Evolutionary conservation across 306 rosid genomes (phyloP).

Genomic region (Alnus glutinosa): DNA sequence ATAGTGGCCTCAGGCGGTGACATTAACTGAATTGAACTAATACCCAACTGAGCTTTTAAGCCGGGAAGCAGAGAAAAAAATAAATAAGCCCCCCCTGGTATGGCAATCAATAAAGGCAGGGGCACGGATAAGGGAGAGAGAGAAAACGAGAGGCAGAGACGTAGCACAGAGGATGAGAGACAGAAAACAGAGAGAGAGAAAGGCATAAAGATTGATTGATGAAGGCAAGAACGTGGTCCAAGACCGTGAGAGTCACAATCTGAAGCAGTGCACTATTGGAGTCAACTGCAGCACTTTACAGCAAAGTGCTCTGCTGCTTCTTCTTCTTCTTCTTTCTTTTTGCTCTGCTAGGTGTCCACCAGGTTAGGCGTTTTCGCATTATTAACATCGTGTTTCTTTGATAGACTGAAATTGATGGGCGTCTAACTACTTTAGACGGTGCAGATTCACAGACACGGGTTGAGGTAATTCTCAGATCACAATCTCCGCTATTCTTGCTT

Average conservation of each 20-base stretch:
- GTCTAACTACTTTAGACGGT: constrained; percentile 34
- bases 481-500: constrained; percentile 47
- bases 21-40: constrained; percentile 26
- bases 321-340: background rate
- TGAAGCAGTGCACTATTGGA: constrained; percentile 31
- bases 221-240: constrained; percentile 46
- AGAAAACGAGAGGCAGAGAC: constrained; percentile 11
- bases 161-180: constrained; percentile 27
- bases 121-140: constrained; percentile 33
- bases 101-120: constrained; percentile 41
- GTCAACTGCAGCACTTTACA: constrained; percentile 67
- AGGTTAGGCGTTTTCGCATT: constrained; percentile 25
- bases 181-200: constrained; percentile 24
- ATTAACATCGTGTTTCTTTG: constrained; percentile 28
- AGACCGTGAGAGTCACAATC: constrained; percentile 45
- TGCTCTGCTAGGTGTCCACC: constrained; percentile 23
- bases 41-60: constrained; percentile 22
- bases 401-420: constrained; percentile 34
- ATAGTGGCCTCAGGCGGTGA: constrained; percentile 27
- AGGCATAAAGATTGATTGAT: constrained; percentile 42
- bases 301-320: constrained; percentile 29
- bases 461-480: constrained; percentile 23
- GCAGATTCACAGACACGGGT: constrained; percentile 31
- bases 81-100: constrained; percentile 32
- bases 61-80: background rate